These are phyloP conservation scores for Boletellus emodensis DNA, from an alignment of 768 basidiomycete genomes.

Conservation along the genomic window DNA sequence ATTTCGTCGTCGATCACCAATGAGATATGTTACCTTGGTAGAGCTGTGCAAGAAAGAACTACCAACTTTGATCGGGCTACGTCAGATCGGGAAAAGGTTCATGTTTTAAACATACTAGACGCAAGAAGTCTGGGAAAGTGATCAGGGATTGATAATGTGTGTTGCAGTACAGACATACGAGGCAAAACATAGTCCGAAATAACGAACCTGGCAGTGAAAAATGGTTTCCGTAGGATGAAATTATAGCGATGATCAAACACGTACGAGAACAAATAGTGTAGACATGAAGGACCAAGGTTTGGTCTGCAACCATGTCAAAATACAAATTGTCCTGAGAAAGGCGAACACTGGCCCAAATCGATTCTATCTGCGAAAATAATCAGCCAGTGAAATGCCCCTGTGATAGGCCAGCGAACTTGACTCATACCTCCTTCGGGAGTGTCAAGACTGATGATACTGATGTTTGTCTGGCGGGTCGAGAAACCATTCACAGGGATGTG, in stretches of 20 bases:
- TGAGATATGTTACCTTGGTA: background rate
- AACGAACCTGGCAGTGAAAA: background rate
- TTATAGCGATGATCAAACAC: background rate
- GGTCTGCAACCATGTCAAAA: background rate
- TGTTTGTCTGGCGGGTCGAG: too few species aligned
- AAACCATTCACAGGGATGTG: background rate
- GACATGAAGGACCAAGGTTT: background rate
- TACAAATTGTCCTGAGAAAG: background rate
- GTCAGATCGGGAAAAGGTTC: background rate
- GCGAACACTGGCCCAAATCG: background rate
- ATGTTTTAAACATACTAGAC: background rate
- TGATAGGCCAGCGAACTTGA: background rate
- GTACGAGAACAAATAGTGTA: background rate
- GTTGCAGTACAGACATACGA: background rate
- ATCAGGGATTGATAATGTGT: background rate
- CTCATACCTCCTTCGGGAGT: background rate
- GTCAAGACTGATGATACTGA: background rate
- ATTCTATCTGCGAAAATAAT: background rate
- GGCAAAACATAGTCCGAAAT: background rate
- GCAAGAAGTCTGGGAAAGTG: background rate
- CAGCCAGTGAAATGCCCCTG: background rate
- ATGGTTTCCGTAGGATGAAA: background rate
- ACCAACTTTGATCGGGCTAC: background rate
- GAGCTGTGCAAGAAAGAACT: background rate
- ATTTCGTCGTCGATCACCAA: background rate